These are phyloP conservation scores for Pinus taeda DNA, from an alignment of 75 land plant species.

Conservation along the genomic window DNA sequence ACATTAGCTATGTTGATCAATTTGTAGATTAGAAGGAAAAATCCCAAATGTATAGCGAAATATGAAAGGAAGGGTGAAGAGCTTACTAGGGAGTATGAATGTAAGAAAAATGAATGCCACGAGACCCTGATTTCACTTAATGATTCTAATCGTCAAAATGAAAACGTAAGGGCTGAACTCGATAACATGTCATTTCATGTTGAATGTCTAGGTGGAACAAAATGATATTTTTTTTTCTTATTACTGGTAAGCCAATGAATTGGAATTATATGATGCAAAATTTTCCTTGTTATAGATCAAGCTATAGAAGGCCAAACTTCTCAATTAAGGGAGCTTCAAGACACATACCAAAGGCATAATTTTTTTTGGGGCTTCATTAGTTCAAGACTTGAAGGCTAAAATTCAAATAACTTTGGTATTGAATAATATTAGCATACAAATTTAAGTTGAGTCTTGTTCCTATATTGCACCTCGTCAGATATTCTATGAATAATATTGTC, in stretches of 20 bases:
- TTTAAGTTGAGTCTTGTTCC: not conserved
- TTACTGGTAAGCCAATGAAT: no score
- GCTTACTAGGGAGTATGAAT: conserved; percentile 29
- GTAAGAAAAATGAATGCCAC: conserved; percentile 69
- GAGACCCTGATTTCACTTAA: conserved; percentile 81
- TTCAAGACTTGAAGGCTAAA: conserved; percentile 42
- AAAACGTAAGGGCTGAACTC: no score
- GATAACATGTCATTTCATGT: no score
- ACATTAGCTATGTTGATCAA: not conserved
- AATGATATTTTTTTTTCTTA: no score
- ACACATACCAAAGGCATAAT: conserved; percentile 51
- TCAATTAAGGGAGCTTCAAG: conserved; percentile 45
- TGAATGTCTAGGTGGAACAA: no score
- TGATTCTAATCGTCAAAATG: conserved; percentile 63
- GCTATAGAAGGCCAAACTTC: no score
- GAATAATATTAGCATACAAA: no score
- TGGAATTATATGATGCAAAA: no score
- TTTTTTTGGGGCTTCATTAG: conserved; percentile 39
- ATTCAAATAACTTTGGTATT: conserved; percentile 42
- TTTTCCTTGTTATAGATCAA: no score
- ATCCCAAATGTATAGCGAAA: conserved; percentile 26
- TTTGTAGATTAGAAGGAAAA: conserved; percentile 36
- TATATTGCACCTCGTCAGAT: not conserved
- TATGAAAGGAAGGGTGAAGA: conserved; percentile 76
- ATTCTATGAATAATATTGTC: not conserved